Conservation (phyloP, 2,329 filamentous ascomycete genomes). For the Xylariaceae sp. region DNA sequence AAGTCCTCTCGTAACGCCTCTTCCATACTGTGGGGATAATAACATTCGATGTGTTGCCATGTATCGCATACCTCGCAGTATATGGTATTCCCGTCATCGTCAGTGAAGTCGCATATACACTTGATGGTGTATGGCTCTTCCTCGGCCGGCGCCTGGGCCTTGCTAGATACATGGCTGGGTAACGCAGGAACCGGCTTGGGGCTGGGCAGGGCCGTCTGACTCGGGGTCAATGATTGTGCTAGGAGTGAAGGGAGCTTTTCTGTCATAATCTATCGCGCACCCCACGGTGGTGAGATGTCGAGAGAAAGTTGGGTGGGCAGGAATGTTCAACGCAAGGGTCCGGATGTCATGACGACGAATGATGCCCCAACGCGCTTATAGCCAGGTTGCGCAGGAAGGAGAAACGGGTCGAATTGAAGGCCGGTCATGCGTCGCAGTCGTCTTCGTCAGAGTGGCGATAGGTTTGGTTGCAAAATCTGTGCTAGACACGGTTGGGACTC, state of each 20-base stretch:
- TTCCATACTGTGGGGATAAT: slow-evolving; percentile 72
- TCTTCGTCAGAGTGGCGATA: slow-evolving; percentile 7
- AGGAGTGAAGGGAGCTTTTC: slow-evolving; percentile 51
- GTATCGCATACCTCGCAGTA: slow-evolving; percentile 94
- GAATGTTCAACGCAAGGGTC: slow-evolving; percentile 45
- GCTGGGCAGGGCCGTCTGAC: slow-evolving; percentile 41
- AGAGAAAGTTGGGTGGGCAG: slow-evolving; percentile 15
- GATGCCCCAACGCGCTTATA: slow-evolving; percentile 36
- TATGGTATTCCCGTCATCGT: slow-evolving; percentile 97
- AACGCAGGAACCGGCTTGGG: slow-evolving; percentile 32
- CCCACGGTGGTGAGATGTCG: slow-evolving; percentile 36
- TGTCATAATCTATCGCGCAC: slow-evolving; percentile 56
- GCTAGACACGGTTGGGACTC: neutral
- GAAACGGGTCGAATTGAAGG: slow-evolving; percentile 6
- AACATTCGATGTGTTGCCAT: slow-evolving; percentile 98
- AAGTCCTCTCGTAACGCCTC: slow-evolving; percentile 67
- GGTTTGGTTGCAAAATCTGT: neutral
- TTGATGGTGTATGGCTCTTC: slow-evolving; percentile 93
- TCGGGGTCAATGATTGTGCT: slow-evolving; percentile 52
- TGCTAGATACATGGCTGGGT: slow-evolving; percentile 38
- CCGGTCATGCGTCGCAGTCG: slow-evolving; percentile 9
- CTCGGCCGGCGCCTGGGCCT: slow-evolving; percentile 53
- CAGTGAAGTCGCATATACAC: slow-evolving; percentile 89
- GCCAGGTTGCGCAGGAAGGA: slow-evolving; percentile 8
- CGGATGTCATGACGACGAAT: slow-evolving; percentile 56